phyloP scores from a whole-genome alignment of 805 yeast genomes.

The Candida sakaeoensis region DNA sequence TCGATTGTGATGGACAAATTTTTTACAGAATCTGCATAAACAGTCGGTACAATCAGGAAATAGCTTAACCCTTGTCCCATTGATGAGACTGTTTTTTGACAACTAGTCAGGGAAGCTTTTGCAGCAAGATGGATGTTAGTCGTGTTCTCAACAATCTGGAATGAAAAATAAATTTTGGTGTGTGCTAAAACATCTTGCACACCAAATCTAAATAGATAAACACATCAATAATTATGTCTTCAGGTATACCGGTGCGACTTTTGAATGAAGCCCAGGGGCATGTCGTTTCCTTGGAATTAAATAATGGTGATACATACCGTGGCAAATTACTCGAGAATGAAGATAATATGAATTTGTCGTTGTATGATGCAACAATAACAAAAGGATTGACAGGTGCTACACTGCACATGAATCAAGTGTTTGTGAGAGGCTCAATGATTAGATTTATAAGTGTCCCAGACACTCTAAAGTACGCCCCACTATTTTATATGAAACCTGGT shows the following conservation, averaged over 20 bases:
- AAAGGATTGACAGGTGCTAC: conserved; percentile 65
- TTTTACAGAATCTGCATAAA: too few relatives aligned
- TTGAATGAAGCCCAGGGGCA: conserved; percentile 90
- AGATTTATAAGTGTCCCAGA: conserved; percentile 86
- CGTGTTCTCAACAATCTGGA: too few relatives aligned
- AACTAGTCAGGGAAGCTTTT: too few relatives aligned
- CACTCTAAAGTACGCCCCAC: conserved; percentile 81
- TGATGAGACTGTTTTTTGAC: too few relatives aligned
- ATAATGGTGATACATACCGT: conserved; percentile 80
- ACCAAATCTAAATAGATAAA: not conserved
- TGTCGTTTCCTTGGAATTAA: conserved; percentile 73
- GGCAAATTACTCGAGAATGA: conserved; percentile 86
- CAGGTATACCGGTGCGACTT: conserved; percentile 81
- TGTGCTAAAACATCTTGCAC: too few relatives aligned
- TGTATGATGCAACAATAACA: conserved; percentile 78
- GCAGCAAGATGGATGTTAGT: too few relatives aligned
- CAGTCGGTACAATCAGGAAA: too few relatives aligned
- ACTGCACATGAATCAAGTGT: conserved; percentile 76
- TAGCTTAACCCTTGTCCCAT: too few relatives aligned
- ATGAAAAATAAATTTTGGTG: too few relatives aligned
- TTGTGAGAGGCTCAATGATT: conserved; percentile 87
- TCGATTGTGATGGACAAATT: too few relatives aligned
- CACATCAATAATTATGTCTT: conserved; percentile 40
- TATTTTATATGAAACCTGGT: conserved; percentile 60
- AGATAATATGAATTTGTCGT: conserved; percentile 91